Percentiles rank a stretch among this genome's conserved stretches.
Conservation (phyloP, 192 early-diverging fungal genomes). For the Chytriomyces hyalinus region DNA sequence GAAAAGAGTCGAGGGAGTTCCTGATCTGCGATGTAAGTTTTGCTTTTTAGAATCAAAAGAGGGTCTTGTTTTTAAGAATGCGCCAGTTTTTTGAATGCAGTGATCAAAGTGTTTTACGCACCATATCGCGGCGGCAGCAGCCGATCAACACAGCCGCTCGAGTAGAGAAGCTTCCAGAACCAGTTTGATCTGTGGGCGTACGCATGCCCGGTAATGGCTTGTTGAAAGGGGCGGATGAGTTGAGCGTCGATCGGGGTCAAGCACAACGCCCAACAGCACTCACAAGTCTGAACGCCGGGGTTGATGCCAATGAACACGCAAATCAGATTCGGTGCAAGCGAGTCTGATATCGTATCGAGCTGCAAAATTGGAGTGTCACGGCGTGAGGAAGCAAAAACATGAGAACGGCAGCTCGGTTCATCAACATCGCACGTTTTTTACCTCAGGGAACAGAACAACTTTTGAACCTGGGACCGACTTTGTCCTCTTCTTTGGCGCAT, state of each 20-base stretch:
- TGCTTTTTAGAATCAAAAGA: no score
- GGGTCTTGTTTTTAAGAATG: no score
- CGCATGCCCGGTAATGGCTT: conserved; percentile 36
- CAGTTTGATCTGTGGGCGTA: conserved; percentile 32
- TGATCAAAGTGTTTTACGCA: no score
- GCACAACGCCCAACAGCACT: no score
- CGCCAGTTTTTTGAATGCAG: no score
- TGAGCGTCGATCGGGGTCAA: not conserved
- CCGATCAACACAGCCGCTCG: conserved; percentile 19
- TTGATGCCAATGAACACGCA: conserved; percentile 37
- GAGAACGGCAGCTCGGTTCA: not conserved
- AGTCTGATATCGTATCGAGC: conserved; percentile 23
- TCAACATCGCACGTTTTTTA: not conserved
- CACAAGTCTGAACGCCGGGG: conserved; percentile 12
- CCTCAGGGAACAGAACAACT: not conserved
- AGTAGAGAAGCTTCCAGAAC: conserved; percentile 34
- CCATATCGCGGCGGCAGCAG: conserved; percentile 10
- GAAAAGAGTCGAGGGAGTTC: conserved; percentile 31
- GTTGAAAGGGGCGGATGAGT: conserved; percentile 20
- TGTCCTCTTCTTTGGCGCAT: not conserved
- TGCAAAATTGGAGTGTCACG: conserved; percentile 12
- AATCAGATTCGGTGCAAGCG: conserved; percentile 24
- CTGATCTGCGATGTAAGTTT: not conserved
- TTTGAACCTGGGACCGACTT: not conserved
- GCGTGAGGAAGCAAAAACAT: not conserved